These are phyloP conservation scores for Penicillium fimorum DNA, from an alignment of 495 filamentous ascomycete genomes.

Conservation along the genomic window DNA sequence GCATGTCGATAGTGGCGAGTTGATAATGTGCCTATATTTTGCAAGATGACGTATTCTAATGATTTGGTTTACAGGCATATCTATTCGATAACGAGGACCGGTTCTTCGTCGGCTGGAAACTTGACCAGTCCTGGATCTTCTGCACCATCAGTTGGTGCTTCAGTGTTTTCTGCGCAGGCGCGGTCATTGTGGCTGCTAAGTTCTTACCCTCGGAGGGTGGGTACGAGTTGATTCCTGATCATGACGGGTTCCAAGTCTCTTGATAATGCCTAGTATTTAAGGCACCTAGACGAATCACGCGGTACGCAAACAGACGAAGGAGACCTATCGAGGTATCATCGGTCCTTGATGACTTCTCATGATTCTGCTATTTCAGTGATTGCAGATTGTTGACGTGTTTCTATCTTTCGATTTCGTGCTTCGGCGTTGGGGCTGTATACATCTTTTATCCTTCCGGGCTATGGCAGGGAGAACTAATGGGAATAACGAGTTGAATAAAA, in stretches of 20 bases:
- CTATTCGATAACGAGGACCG: constrained; percentile 81
- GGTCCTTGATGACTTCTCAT: constrained; percentile 1
- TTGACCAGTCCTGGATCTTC: constrained; percentile 75
- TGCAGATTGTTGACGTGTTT: constrained; percentile 1
- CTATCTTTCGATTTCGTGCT: neutral
- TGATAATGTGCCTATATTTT: neutral
- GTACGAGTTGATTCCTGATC: constrained; percentile 71
- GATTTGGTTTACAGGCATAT: constrained; percentile 57
- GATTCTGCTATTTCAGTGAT: constrained; percentile 4
- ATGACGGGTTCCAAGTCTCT: constrained; percentile 21
- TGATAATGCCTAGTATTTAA: constrained; percentile 5
- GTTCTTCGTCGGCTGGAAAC: constrained; percentile 80
- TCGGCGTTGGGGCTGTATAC: constrained; percentile 11
- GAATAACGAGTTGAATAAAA: constrained; percentile 1
- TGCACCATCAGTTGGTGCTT: constrained; percentile 72
- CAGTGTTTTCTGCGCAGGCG: constrained; percentile 58
- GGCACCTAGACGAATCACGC: neutral
- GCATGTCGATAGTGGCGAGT: constrained; percentile 79
- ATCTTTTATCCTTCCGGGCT: constrained; percentile 3
- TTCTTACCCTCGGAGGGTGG: constrained; percentile 77
- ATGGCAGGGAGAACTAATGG: constrained; percentile 11
- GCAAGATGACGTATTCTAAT: neutral
- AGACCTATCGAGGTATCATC: neutral
- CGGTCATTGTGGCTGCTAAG: constrained; percentile 60
- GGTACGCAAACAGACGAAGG: neutral